A percentile compares a stretch with the other conserved stretches of the same genome.
phyloP scores from a whole-genome alignment of 306 rosid genomes.

The Heteromeles arbutifolia region DNA sequence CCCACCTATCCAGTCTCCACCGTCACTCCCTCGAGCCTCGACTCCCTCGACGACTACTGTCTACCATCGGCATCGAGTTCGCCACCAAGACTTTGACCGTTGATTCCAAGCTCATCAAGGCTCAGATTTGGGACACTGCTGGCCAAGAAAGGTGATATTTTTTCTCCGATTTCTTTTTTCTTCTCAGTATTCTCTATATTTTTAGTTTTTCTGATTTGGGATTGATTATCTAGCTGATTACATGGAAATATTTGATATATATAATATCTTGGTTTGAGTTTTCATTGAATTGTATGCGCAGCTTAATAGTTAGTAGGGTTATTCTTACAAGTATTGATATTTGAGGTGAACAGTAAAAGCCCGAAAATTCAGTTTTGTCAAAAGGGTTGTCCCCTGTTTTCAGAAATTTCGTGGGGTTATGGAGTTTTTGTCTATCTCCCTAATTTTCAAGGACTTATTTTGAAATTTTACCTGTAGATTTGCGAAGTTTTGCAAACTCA shows the following conservation, averaged over 20 bases:
- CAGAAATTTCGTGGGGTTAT: not conserved
- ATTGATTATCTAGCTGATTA: too few species aligned
- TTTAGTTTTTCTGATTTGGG: slow-evolving; percentile 3
- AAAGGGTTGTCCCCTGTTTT: not conserved
- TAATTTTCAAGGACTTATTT: not conserved
- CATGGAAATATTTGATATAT: too few species aligned
- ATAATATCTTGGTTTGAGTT: too few species aligned
- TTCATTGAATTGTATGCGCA: not conserved
- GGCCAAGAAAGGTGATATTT: slow-evolving; percentile 67
- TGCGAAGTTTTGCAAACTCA: not conserved
- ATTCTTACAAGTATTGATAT: too few species aligned
- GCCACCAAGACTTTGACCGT: slow-evolving; percentile 24
- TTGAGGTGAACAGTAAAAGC: too few species aligned
- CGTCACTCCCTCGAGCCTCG: too few species aligned
- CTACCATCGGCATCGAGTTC: too few species aligned
- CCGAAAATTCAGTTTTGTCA: not conserved
- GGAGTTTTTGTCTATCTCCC: not conserved
- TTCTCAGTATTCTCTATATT: not conserved
- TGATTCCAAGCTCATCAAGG: slow-evolving; percentile 67
- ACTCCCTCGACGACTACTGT: too few species aligned
- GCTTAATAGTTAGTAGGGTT: too few species aligned
- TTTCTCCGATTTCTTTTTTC: not conserved
- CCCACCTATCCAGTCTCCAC: too few species aligned
- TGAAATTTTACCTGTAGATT: not conserved
- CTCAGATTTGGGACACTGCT: slow-evolving; percentile 96